Percentiles rank a stretch among this genome's conserved stretches.
These are phyloP conservation scores for Bathelium albidoporum DNA, from an alignment of 495 filamentous ascomycete species.

Conservation along the genomic window DNA sequence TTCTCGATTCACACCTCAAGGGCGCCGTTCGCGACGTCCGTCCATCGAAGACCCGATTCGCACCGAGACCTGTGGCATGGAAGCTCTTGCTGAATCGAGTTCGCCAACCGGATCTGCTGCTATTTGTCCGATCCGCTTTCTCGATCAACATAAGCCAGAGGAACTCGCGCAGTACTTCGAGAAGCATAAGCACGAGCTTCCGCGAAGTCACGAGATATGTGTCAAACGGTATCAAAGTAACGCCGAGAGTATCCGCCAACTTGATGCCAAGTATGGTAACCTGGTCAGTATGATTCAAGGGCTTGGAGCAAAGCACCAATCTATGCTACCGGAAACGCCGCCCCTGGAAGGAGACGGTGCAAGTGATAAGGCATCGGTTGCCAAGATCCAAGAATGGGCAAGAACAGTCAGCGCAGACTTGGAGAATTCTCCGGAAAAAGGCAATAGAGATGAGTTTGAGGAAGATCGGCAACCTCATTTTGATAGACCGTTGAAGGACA, in stretches of 20 bases:
- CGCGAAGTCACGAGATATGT: constrained; percentile 81
- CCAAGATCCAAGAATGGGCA: constrained; percentile 72
- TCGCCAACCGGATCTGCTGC: constrained; percentile 41
- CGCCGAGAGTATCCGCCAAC: constrained; percentile 64
- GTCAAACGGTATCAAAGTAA: constrained; percentile 78
- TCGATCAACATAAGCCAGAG: constrained; percentile 82
- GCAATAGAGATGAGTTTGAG: constrained; percentile 30
- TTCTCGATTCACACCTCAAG: constrained; percentile 28
- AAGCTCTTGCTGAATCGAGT: constrained; percentile 14
- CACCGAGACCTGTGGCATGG: constrained; percentile 46
- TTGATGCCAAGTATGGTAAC: constrained; percentile 86
- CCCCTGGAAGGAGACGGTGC: constrained; percentile 35
- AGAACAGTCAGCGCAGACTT: constrained; percentile 46
- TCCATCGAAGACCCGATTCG: constrained; percentile 47
- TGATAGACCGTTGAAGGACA: constrained; percentile 69
- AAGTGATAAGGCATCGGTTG: constrained; percentile 38
- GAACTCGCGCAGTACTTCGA: constrained; percentile 85
- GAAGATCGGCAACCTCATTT: constrained; percentile 53
- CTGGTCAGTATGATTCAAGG: constrained; percentile 85
- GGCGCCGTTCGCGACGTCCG: constrained; percentile 26
- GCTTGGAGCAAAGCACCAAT: constrained; percentile 70
- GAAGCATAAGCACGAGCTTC: constrained; percentile 84
- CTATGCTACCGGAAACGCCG: constrained; percentile 57
- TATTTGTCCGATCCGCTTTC: constrained; percentile 72
- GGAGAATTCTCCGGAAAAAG: constrained; percentile 26